These are phyloP conservation scores for Boletellus sp. DNA, from an alignment of 768 basidiomycete species.

Conservation along the genomic window DNA sequence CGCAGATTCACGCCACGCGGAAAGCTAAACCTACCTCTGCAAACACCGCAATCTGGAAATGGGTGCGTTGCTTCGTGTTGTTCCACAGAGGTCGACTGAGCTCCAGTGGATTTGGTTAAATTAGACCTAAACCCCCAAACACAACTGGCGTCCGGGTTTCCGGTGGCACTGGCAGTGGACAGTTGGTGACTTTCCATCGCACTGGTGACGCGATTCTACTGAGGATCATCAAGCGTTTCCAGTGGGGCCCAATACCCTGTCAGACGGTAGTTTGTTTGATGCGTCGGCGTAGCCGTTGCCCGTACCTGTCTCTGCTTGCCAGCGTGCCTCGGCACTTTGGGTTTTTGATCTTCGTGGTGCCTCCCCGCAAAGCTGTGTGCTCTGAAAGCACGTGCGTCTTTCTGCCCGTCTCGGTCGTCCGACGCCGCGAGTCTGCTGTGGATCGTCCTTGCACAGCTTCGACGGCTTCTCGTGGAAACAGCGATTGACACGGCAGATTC, in stretches of 20 bases:
- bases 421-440: no score
- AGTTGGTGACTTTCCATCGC: not conserved
- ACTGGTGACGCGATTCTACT: not conserved
- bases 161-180: no score
- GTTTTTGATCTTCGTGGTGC: not conserved
- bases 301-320: not conserved
- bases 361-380: conserved; percentile 2
- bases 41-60: not conserved
- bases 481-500: no score
- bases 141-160: not conserved
- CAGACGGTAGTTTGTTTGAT: not conserved
- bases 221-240: not conserved
- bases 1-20: conserved; percentile 8
- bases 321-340: not conserved
- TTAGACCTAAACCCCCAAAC: not conserved
- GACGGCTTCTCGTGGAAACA: no score
- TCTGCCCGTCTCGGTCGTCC: no score
- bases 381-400: not conserved
- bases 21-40: rapidly evolving
- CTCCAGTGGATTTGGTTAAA: not conserved
- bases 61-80: conserved; percentile 1
- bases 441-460: no score
- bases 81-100: not conserved
- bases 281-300: not conserved
- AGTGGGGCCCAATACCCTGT: not conserved